A percentile compares a stretch with the other conserved stretches of the same genome.
These are phyloP conservation scores for Penicillium cinerascens DNA, from an alignment of 495 filamentous ascomycete genomes.

Conservation along the genomic window DNA sequence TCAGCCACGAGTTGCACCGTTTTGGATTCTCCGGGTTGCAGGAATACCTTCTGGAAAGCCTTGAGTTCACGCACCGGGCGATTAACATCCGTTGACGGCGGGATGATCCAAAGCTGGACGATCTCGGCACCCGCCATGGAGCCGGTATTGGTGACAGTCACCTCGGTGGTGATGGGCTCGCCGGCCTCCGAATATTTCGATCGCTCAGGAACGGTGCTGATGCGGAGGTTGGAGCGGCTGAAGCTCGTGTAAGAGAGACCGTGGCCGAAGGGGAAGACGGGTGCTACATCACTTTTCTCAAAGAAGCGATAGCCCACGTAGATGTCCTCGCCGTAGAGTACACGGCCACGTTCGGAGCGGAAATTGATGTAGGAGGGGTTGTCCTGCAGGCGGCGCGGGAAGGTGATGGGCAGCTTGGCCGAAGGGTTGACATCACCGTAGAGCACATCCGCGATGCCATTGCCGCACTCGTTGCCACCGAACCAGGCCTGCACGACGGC, in stretches of 20 bases:
- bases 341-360: constrained; percentile 65
- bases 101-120: constrained; percentile 70
- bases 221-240: constrained; percentile 54
- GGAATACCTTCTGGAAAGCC: constrained; percentile 72
- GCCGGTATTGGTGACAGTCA: constrained; percentile 69
- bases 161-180: constrained; percentile 54
- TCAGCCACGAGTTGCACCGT: constrained; percentile 62
- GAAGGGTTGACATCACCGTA: constrained; percentile 57
- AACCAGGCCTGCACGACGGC: constrained; percentile 69
- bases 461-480: constrained; percentile 59
- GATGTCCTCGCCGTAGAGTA: constrained; percentile 70
- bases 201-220: constrained; percentile 34
- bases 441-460: constrained; percentile 53
- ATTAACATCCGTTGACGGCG: constrained; percentile 53
- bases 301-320: constrained; percentile 81
- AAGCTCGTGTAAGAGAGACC: constrained; percentile 80
- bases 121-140: constrained; percentile 64
- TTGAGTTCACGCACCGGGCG: constrained; percentile 75
- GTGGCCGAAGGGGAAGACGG: constrained; percentile 75
- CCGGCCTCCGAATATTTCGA: constrained; percentile 30
- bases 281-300: constrained; percentile 56
- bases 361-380: constrained; percentile 70
- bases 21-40: constrained; percentile 67
- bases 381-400: constrained; percentile 58
- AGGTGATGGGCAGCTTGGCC: constrained; percentile 55